Evolutionary conservation across 73 alveolate genomes (phyloP), one percentile per base, ranked within the genome.

Genomic region (Blepharisma japonicum): DNA sequence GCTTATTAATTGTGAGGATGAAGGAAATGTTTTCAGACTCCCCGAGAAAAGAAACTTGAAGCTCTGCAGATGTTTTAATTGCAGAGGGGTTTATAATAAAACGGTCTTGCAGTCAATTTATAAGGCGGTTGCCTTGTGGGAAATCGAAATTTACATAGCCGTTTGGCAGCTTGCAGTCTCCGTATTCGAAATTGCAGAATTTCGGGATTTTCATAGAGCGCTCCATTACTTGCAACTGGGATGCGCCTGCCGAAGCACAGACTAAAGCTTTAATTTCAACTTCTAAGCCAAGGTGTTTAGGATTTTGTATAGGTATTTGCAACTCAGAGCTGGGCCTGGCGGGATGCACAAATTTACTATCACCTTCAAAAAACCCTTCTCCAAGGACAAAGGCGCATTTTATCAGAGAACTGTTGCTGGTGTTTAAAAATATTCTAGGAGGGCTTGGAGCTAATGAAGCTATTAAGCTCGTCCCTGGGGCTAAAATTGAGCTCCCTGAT

Each of bases 341-440:
- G 2, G 98, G 98, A 72, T 94, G 92, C 67, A 88, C 85, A 56
- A 89, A 90, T 55, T 67, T 56, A 5, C 93, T 81, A 70, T 89
- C 98, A 18, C 91, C 94, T 71, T 84, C 92, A 68, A 87, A 94
- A 6, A 94, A 67, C 46, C 91, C 92, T 56, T 94, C 98, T 56
- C 88, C 68, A 25, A 80, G 79, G 42, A 83, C 56, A 6, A 92
- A 79, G 21, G 88, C 91, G 71, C 88, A 80, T 90, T 87, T 91
- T 77, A 94, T 91, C 9, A 91, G 23, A 9, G 74, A 14, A 25
- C 23, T 61, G 47, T 61, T 61, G 50, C 46, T 25, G 5, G 49
- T 25, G 11, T 4, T 9, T 9, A 61, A 25, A 9, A 61, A 9
- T 1, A 61, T 8, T 4, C 47, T 61, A 18, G 46, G 14, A 0